Conservation (phyloP, 2,329 filamentous ascomycete species). For the Didymellaceae sp. region DNA sequence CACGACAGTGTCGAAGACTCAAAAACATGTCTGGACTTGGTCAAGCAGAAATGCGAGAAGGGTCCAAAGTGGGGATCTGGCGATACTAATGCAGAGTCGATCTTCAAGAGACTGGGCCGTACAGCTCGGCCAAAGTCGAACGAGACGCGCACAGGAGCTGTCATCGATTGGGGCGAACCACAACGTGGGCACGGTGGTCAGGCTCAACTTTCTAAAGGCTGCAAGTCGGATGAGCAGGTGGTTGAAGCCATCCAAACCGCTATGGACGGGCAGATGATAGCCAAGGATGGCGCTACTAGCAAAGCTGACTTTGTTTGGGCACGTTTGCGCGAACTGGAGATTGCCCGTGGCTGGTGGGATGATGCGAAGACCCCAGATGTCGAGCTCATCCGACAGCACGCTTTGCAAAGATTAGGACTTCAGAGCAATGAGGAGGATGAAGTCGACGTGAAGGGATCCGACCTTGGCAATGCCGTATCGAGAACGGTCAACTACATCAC, state of each 20-base stretch:
- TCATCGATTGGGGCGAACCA: constrained; percentile 90
- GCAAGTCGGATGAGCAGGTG: constrained; percentile 63
- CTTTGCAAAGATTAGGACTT: constrained; percentile 36
- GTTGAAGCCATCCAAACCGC: constrained; percentile 62
- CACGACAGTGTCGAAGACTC: constrained; percentile 96
- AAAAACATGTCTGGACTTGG: constrained; percentile 85
- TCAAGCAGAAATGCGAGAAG: constrained; percentile 95
- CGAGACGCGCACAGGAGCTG: constrained; percentile 62
- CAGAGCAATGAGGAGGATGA: constrained; percentile 25
- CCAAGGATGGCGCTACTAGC: constrained; percentile 53
- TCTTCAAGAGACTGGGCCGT: constrained; percentile 78
- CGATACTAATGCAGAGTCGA: constrained; percentile 80
- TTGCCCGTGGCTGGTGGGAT: constrained; percentile 66
- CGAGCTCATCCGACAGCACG: constrained; percentile 36
- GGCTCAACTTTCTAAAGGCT: constrained; percentile 63
- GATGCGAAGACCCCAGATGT: constrained; percentile 53
- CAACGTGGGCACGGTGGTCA: constrained; percentile 65
- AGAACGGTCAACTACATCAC: constrained; percentile 60
- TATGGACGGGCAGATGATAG: constrained; percentile 55
- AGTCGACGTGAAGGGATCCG: constrained; percentile 28
- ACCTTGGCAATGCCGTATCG: constrained; percentile 56
- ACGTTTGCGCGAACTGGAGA: constrained; percentile 66
- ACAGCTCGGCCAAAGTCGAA: constrained; percentile 58
- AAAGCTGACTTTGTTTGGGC: constrained; percentile 70
- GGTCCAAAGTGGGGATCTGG: constrained; percentile 84